These are phyloP conservation scores for Brettanomyces bruxellensis DNA, from an alignment of 805 yeast genomes.

Conservation along the genomic window DNA sequence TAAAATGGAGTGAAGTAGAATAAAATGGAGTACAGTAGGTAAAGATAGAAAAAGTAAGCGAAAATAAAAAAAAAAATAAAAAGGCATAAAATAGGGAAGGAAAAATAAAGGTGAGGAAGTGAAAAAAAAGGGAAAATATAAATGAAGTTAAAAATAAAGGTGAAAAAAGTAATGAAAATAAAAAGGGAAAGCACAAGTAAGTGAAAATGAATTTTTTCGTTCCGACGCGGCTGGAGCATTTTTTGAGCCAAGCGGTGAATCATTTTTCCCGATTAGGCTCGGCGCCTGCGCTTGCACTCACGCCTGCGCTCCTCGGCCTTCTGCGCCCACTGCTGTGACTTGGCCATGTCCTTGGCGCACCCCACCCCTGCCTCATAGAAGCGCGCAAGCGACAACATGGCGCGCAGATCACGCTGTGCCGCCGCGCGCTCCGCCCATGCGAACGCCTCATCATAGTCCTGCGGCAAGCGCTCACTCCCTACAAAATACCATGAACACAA, in stretches of 20 bases:
- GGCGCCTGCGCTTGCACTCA: background rate
- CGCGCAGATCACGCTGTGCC: constrained; percentile 57
- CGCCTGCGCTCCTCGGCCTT: constrained; percentile 32
- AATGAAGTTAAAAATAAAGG: too few relatives aligned
- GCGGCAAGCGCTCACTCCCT: constrained; percentile 80
- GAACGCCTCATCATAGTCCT: constrained; percentile 78
- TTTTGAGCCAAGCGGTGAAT: too few relatives aligned
- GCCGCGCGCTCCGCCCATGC: constrained; percentile 95
- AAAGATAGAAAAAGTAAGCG: too few relatives aligned
- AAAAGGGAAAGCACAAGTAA: background rate
- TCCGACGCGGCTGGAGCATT: background rate
- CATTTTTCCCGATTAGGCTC: too few relatives aligned
- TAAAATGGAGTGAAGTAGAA: too few relatives aligned
- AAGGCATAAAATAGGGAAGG: too few relatives aligned
- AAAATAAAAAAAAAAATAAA: too few relatives aligned
- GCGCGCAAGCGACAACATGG: constrained; percentile 77
- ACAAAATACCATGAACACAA: constrained; percentile 95
- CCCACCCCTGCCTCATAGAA: constrained; percentile 87
- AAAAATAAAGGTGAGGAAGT: too few relatives aligned
- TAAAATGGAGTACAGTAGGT: too few relatives aligned
- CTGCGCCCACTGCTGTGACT: constrained; percentile 67
- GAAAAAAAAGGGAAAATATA: too few relatives aligned
- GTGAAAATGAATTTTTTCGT: background rate
- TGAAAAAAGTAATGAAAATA: too few relatives aligned
- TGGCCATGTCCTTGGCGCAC: constrained; percentile 45